Evolutionary conservation across 495 filamentous ascomycete species (phyloP).

Genomic region (Tricharina praecox): DNA sequence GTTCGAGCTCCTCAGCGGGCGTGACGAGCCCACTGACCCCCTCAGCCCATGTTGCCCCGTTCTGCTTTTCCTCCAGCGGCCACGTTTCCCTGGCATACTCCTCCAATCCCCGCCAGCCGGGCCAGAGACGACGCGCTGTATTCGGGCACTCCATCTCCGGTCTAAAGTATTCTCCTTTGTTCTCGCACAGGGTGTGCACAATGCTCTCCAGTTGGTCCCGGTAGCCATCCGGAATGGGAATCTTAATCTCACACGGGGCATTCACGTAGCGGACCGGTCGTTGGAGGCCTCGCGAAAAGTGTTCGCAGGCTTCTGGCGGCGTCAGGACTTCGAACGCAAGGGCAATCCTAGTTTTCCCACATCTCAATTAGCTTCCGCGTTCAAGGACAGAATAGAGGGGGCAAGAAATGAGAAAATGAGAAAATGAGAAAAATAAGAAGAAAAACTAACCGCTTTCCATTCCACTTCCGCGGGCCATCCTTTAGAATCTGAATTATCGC

Average conservation of each 20-base stretch:
- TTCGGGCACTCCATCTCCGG: constrained; percentile 44
- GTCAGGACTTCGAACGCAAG: constrained; percentile 84
- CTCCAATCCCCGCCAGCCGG: constrained; percentile 76
- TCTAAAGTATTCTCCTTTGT: constrained; percentile 53
- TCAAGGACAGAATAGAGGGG: not conserved
- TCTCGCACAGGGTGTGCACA: constrained; percentile 43
- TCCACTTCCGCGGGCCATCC: constrained; percentile 78
- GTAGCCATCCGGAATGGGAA: constrained; percentile 77
- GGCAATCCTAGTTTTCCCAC: constrained; percentile 46
- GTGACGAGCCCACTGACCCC: constrained; percentile 3
- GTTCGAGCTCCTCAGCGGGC: constrained; percentile 8
- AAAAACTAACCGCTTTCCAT: constrained; percentile 35
- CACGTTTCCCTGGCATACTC: constrained; percentile 95
- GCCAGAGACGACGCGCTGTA: constrained; percentile 67
- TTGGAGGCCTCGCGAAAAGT: constrained; percentile 60
- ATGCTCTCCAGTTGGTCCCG: constrained; percentile 67
- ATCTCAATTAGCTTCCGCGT: not conserved
- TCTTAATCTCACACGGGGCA: constrained; percentile 65
- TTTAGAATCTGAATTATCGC: constrained; percentile 90
- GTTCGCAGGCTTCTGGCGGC: constrained; percentile 60
- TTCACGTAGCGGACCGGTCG: constrained; percentile 60
- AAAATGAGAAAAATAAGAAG: too few species aligned
- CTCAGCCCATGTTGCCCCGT: constrained; percentile 64
- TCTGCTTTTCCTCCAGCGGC: constrained; percentile 80
- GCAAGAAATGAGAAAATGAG: too few species aligned